Evolutionary conservation across 1,139 yeast genomes (phyloP).

Genomic region (Citeromyces hawaiiensis): DNA sequence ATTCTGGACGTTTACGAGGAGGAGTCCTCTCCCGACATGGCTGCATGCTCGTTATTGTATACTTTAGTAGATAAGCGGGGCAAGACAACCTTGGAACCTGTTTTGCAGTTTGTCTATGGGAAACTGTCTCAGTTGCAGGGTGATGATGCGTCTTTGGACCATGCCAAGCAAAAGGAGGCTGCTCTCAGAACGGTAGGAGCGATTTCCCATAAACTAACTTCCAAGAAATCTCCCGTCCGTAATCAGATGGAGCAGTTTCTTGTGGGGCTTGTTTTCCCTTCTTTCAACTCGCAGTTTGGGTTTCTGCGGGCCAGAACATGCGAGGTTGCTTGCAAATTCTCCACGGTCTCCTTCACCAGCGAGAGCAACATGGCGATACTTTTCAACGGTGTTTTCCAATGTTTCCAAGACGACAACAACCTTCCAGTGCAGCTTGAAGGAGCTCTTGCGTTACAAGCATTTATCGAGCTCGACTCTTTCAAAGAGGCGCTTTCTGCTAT

Average conservation of each 20-base stretch:
- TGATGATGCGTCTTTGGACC: conserved; percentile 32
- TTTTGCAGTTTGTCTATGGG: conserved; percentile 52
- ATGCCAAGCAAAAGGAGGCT: conserved; percentile 71
- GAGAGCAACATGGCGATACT: conserved; percentile 34
- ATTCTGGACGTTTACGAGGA: conserved; percentile 58
- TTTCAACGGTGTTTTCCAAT: conserved; percentile 54
- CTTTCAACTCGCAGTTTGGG: conserved; percentile 49
- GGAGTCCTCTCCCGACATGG: conserved; percentile 49
- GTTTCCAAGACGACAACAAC: conserved; percentile 39
- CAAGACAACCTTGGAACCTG: conserved; percentile 45
- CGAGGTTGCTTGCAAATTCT: conserved; percentile 59
- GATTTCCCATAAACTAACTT: conserved; percentile 44
- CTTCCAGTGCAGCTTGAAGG: conserved; percentile 79
- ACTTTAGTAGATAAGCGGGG: conserved; percentile 59
- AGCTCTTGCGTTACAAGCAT: conserved; percentile 76
- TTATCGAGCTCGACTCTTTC: conserved; percentile 51
- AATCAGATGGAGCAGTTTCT: conserved; percentile 62
- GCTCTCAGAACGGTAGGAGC: conserved; percentile 68
- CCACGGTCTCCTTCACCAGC: conserved; percentile 45
- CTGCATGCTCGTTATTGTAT: conserved; percentile 48
- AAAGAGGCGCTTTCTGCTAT: conserved; percentile 52
- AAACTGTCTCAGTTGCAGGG: conserved; percentile 26
- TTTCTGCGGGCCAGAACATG: conserved; percentile 79
- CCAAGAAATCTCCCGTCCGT: conserved; percentile 43
- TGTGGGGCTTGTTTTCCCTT: conserved; percentile 54